Conservation (phyloP, 2,329 filamentous ascomycete species). For the Trichophyton verrucosum region DNA sequence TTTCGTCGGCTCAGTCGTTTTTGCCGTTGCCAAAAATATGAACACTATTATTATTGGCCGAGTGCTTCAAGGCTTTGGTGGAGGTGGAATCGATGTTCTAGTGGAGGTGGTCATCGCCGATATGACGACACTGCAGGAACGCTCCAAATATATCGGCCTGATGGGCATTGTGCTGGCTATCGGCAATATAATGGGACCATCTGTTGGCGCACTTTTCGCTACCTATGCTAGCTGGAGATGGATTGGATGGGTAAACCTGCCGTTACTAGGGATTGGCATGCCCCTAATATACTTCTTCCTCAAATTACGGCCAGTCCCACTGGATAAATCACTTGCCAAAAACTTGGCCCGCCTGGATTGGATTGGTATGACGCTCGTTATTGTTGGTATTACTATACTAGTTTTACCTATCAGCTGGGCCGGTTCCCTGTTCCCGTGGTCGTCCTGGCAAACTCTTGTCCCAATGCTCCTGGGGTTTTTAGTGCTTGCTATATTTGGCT, state of each 20-base stretch:
- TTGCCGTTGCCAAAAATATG: slow-evolving; percentile 30
- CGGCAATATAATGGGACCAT: slow-evolving; percentile 22
- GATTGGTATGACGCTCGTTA: slow-evolving; percentile 49
- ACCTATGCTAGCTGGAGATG: slow-evolving; percentile 38
- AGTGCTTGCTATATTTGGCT: slow-evolving; percentile 40
- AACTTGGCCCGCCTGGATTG: slow-evolving; percentile 50
- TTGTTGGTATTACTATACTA: slow-evolving; percentile 46
- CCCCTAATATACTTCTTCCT: slow-evolving; percentile 41
- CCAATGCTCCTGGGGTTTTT: slow-evolving; percentile 45
- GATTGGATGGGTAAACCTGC: slow-evolving; percentile 54
- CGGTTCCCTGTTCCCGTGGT: slow-evolving; percentile 53
- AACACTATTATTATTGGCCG: slow-evolving; percentile 35
- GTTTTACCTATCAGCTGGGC: slow-evolving; percentile 52
- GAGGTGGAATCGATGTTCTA: slow-evolving; percentile 33
- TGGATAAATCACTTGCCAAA: slow-evolving; percentile 27
- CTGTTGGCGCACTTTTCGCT: slow-evolving; percentile 14
- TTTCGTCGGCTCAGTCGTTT: slow-evolving; percentile 31
- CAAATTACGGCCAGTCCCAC: slow-evolving; percentile 35
- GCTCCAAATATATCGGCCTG: slow-evolving; percentile 28
- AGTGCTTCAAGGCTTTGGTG: slow-evolving; percentile 34
- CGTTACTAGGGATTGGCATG: slow-evolving; percentile 40
- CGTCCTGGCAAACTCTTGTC: slow-evolving; percentile 47
- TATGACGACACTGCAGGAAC: slow-evolving; percentile 29
- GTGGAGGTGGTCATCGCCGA: slow-evolving; percentile 35
- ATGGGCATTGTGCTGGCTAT: slow-evolving; percentile 29